Evolutionary conservation across 768 basidiomycete species (phyloP).

Genomic region (Mrakia gelida): DNA sequence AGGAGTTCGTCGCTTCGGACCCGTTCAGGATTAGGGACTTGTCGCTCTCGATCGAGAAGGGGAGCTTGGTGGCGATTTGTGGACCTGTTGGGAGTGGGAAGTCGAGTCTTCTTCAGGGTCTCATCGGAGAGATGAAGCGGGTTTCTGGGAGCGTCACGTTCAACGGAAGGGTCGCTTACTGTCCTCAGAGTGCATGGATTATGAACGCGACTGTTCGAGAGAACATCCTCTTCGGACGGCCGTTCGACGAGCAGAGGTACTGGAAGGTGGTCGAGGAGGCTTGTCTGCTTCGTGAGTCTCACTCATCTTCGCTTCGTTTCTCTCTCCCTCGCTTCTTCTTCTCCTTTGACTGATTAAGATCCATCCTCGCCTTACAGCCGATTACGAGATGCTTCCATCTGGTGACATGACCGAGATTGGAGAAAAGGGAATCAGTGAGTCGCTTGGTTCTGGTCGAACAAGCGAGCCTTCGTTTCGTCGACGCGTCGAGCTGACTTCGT

Average conservation of each 20-base stretch:
- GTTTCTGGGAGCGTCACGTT: background rate
- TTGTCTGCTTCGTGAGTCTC: conserved; percentile 22
- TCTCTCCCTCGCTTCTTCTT: background rate
- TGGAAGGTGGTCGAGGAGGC: conserved; percentile 77
- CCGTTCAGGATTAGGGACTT: conserved; percentile 66
- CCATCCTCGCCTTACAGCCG: conserved; percentile 38
- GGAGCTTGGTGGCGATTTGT: conserved; percentile 76
- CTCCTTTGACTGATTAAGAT: background rate
- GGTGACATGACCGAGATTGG: conserved; percentile 69
- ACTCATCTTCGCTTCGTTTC: too few species aligned
- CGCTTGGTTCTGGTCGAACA: too few species aligned
- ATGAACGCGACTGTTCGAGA: conserved; percentile 20
- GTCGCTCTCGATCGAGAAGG: conserved; percentile 64
- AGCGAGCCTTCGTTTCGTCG: background rate
- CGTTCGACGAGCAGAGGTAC: conserved; percentile 73
- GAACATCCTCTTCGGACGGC: conserved; percentile 69
- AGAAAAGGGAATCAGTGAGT: conserved; percentile 57
- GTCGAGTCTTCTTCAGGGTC: conserved; percentile 53
- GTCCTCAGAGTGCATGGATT: conserved; percentile 39
- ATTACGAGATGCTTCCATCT: conserved; percentile 68
- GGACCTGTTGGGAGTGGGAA: conserved; percentile 62
- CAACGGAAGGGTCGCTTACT: conserved; percentile 56
- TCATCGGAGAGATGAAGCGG: conserved; percentile 79
- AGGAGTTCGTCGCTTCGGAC: conserved; percentile 29
- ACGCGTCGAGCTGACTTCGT: background rate